Evolutionary conservation across 441 rosid genomes (phyloP), one percentile per base, ranked within the genome.

Genomic region (Melastoma candidum): DNA sequence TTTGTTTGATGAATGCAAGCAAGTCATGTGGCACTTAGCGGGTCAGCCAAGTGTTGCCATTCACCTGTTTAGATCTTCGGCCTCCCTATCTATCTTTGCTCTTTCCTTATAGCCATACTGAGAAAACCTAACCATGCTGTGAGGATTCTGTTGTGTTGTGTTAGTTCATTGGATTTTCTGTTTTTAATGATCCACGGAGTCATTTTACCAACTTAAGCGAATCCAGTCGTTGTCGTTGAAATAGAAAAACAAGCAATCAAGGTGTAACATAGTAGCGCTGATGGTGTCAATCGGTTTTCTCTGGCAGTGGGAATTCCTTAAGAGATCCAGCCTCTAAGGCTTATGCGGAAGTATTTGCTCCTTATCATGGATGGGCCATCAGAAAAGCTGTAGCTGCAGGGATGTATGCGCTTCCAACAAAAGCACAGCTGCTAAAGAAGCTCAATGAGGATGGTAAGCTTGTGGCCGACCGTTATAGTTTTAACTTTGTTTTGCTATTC

Each of bases 321-420:
- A 83, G 71, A 68, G 87, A 77, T 67, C 84, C 96, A 41, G 98
- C 95, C 53, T 76, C 96, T 10, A 85, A 79, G 76, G 89, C 96
- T 50, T 92, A 92, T 66, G 83, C 82, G 32, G 84, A 87, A 75
- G 98, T 87, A 61, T 79, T 92, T 68, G 90, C 92, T 62, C 92
- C 95, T 7, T 89, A 92, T 69, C 98, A 87, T 61, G 98, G 95
- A 11, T 87, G 98, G 98, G 87, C 83, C 53, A 83, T 92, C 53
- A 74, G 95, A 64, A 83, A 80, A 71, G 95, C 92, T 68, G 98
- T 92, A 67, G 78, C 82, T 63, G 78, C 94, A 7, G 96, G 98
- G 59, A 87, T 92, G 96, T 92, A 83, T 57, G 92, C 89, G 58
- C 94, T 92, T 66, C 98, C 98, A 11, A 80, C 96, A 0, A 83